Base-by-base conservation (phyloP, 2,329 filamentous ascomycete genomes). In the Polychaeton citri region DNA sequence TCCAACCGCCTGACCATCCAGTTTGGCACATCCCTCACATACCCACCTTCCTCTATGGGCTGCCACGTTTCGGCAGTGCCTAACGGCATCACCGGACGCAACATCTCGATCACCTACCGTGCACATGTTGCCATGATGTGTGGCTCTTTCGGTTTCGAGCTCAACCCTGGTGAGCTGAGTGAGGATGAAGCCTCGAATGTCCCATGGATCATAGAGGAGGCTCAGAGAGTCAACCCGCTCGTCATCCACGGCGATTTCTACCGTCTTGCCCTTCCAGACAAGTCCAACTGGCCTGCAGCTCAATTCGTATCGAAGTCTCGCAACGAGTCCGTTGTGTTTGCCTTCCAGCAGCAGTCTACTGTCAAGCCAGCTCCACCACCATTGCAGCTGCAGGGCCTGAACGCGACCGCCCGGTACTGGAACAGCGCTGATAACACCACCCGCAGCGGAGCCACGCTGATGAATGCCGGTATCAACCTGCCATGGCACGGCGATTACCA, bases 41-140 rank as follows among this genome's bases (percentile, higher is more conserved):
- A 79, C 50, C 76, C 76, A 0, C 64, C 72, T 0, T 74, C 71
- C 0, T 60, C 73, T 1, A 79, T 79, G 74, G 74, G 71, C 1
- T 76, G 74, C n/a, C 76, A 80, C 49, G 60, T 79, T 21, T 75
- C 71, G 6, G 67, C 66, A 0, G 66, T 76, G 0, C 75, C 75
- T 1, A 79, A 79, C 43, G 64, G 68, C 0, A 55, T 72, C 21
- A 76, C 72, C 0, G 54, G 61, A 0, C 71, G 75, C 15, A 69
- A 64, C 1, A 69, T 69, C 2, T 67, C 74, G 0, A 62, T 79
- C 9, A 52, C 54, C 1, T 79, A 79, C 59, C 72, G 76, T 21
- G 73, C 70, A 0, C 74, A 79, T 37, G 75, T 79, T 0, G 76
- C 76, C 5, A 73, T 78, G 61, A 79, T 79, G 75, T 76, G 76